These are phyloP conservation scores for Rhodocollybia butyracea DNA, from an alignment of 768 basidiomycete species.

Conservation along the genomic window DNA sequence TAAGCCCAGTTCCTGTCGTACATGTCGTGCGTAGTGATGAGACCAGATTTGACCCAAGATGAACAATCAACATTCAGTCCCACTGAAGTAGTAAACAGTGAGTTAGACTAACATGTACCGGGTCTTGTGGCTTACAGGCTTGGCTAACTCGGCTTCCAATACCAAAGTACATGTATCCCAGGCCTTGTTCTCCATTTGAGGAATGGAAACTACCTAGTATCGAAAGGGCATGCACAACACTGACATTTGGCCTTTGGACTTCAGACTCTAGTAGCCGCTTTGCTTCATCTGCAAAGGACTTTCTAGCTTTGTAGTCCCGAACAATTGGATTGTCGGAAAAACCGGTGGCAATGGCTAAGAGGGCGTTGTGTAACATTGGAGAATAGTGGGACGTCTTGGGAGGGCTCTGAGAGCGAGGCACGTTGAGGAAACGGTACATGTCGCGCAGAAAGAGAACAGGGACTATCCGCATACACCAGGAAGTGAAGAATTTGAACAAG, in stretches of 20 bases:
- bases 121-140: conserved; percentile 35
- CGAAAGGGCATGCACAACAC: conserved; percentile 18
- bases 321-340: conserved; percentile 18
- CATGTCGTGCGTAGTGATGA: conserved; percentile 32
- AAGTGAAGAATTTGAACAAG: conserved; percentile 37
- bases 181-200: conserved; percentile 12
- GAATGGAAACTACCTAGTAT: conserved; percentile 17
- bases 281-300: conserved; percentile 13
- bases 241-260: conserved; percentile 16
- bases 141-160: conserved; percentile 34
- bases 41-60: conserved; percentile 33
- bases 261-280: conserved; percentile 14
- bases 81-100: conserved; percentile 19
- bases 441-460: conserved; percentile 38
- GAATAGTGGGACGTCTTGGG: conserved; percentile 42
- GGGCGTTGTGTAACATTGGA: conserved; percentile 50
- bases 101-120: neutral
- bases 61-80: conserved; percentile 37
- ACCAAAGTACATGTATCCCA: conserved; percentile 17
- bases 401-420: conserved; percentile 18
- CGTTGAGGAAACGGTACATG: conserved; percentile 34
- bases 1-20: conserved; percentile 38
- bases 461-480: conserved; percentile 36
- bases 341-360: conserved; percentile 23
- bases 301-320: conserved; percentile 12